Evolutionary conservation across 371 early-diverging fungal species (phyloP).

Genomic region (Rhizopus microsporus): DNA sequence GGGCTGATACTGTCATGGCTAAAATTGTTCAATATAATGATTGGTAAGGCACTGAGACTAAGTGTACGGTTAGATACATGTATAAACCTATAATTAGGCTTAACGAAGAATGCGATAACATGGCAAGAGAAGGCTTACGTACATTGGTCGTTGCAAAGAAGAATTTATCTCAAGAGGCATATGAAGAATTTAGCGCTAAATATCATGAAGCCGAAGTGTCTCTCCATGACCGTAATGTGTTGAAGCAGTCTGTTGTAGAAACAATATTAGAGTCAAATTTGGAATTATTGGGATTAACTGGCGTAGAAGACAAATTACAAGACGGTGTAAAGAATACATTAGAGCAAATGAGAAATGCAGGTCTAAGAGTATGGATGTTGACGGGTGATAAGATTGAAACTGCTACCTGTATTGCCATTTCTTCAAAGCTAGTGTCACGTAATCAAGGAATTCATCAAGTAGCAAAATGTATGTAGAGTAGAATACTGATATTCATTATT

Average conservation of each 20-base stretch:
- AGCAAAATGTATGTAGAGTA: conserved; percentile 56
- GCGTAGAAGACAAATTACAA: conserved; percentile 99
- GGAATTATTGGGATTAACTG: conserved; percentile 95
- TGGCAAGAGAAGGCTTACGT: conserved; percentile 99
- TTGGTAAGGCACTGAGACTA: conserved; percentile 62
- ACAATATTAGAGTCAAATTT: conserved; percentile 83
- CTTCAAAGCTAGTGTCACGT: conserved; percentile 89
- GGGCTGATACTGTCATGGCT: conserved; percentile 98
- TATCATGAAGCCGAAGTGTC: conserved; percentile 78
- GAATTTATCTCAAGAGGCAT: conserved; percentile 75
- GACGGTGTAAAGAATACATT: conserved; percentile 94
- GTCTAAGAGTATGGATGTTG: conserved; percentile 99
- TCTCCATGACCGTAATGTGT: conserved; percentile 69
- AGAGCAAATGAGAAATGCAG: conserved; percentile 95
- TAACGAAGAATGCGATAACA: conserved; percentile 98
- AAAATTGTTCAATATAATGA: conserved; percentile 93
- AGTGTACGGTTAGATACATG: background rate
- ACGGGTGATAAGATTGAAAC: conserved; percentile 99
- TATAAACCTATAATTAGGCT: conserved; percentile 42
- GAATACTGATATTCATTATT: background rate
- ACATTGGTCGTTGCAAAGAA: conserved; percentile 97
- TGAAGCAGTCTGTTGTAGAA: conserved; percentile 73
- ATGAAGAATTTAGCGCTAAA: conserved; percentile 64
- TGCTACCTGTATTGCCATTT: conserved; percentile 97
- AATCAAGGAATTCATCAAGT: conserved; percentile 84